phyloP scores from a whole-genome alignment of 1,284 basidiomycete species.

The Takashimella koratensis region DNA sequence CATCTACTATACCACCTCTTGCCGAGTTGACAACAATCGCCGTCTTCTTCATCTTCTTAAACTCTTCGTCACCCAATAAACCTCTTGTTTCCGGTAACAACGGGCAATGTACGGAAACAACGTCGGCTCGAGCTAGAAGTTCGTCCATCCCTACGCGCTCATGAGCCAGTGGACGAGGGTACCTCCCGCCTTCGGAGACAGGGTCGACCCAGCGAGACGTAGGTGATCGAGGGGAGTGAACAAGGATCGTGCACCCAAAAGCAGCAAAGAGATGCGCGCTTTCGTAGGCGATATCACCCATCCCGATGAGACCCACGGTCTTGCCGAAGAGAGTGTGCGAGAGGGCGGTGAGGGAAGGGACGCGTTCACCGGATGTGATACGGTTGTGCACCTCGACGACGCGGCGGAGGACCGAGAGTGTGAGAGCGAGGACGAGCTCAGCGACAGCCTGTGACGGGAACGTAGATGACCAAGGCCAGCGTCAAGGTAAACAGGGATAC shows the following conservation, averaged over 20 bases:
- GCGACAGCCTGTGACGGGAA: slow-evolving; percentile 51
- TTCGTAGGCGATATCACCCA: slow-evolving; percentile 49
- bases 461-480: neutral
- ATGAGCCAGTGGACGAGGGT: slow-evolving; percentile 51
- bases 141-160: slow-evolving; percentile 45
- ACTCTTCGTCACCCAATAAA: slow-evolving; percentile 45
- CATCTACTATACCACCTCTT: slow-evolving; percentile 52
- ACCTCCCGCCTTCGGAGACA: slow-evolving; percentile 9
- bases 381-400: slow-evolving; percentile 55
- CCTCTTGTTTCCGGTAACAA: slow-evolving; percentile 47
- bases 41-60: slow-evolving; percentile 44
- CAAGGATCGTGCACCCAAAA: slow-evolving; percentile 42
- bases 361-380: slow-evolving; percentile 58
- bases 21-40: slow-evolving; percentile 53
- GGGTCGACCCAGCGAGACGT: slow-evolving; percentile 33
- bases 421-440: slow-evolving; percentile 58
- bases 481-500: neutral
- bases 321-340: slow-evolving; percentile 48
- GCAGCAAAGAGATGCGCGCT: slow-evolving; percentile 41
- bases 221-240: slow-evolving; percentile 49
- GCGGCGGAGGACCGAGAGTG: slow-evolving; percentile 56
- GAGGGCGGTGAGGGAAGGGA: slow-evolving; percentile 53
- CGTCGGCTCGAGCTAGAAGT: slow-evolving; percentile 47
- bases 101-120: slow-evolving; percentile 54
- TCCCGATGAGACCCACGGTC: slow-evolving; percentile 48